Base-by-base conservation (phyloP, 2,329 filamentous ascomycete species). In the Fusarium paranaense region DNA sequence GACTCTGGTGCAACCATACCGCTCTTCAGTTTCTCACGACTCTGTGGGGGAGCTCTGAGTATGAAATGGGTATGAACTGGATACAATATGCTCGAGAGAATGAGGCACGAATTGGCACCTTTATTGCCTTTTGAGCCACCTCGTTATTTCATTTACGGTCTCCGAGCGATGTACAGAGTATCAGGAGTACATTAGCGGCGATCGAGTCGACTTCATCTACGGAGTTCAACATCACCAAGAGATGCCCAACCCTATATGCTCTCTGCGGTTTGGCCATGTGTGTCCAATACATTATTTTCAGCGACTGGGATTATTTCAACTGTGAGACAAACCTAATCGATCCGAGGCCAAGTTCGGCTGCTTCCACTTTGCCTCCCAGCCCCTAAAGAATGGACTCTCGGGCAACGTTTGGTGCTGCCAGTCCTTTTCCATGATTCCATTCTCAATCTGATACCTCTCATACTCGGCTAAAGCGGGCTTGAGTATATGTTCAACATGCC, bases 401-500 rank as follows among this genome's bases (percentile, higher is more conserved):
- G 91, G 89, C 68, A 97, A 80, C 0, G 94, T 97, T 64, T 85
- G 83, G 9, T 89, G 87, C 75, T 91, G 86, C 93, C 92, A 95
- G 16, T 87, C 86, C 69, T 84, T 82, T 67, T 87, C 85, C 6
- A 93, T 85, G 62, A 91, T 38, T 0, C 92, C 92, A 9, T 84
- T 87, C 61, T 88, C 86, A 16, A 89, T 83, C 82, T 97, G 94
- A 81, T 93, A 91, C 60, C 82, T 83, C 40, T 88, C 89, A 84
- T 89, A 95, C 73, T 85, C 79, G 77, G 91, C 87, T 66, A 96
- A 78, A 0, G 87, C 86, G 0, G 93, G 92, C 61, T 93, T 83
- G 0, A 90, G 88, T 1, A 94, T 87, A 82, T 94, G 91, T 81
- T 95, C 90, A 3, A 92, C 90, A 82, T 95, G 93, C 90, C 92